Conservation (phyloP, 148 eudicot genomes). For the Chenopodium formosanum region DNA sequence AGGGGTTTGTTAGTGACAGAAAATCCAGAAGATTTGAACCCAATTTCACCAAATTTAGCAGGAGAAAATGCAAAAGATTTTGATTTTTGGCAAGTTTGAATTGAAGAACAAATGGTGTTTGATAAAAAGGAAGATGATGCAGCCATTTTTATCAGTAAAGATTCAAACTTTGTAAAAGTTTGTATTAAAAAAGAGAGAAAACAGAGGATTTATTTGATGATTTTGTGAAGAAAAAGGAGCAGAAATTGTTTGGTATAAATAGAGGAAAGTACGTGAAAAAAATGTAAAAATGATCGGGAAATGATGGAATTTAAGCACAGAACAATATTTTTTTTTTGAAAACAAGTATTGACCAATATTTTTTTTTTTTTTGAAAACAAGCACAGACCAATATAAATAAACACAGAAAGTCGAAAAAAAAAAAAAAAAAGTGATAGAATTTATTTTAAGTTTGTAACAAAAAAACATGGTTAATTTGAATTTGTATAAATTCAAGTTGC, state of each 20-base stretch:
- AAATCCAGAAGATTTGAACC: not conserved
- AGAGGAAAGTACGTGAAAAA: not conserved
- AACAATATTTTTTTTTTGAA: not conserved
- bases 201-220: no score
- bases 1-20: not conserved
- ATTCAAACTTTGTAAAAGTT: not conserved
- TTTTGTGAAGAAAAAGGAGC: slow-evolving; percentile 1
- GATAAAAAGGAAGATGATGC: slow-evolving; percentile 20
- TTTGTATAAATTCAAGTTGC: no score
- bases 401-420: no score
- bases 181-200: no score
- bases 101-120: slow-evolving; percentile 7
- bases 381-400: no score
- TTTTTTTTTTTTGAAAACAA: no score
- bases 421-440: no score
- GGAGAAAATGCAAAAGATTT: slow-evolving; percentile 25
- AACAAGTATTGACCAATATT: no score
- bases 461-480: no score
- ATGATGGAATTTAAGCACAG: not conserved
- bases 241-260: slow-evolving; percentile 1
- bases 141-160: not conserved
- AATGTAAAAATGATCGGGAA: not conserved
- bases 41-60: slow-evolving; percentile 3
- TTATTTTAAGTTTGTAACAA: no score
- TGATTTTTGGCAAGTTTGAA: not conserved